phyloP scores from a whole-genome alignment of 192 early-diverging fungal species.

The Obelidium mucronatum region DNA sequence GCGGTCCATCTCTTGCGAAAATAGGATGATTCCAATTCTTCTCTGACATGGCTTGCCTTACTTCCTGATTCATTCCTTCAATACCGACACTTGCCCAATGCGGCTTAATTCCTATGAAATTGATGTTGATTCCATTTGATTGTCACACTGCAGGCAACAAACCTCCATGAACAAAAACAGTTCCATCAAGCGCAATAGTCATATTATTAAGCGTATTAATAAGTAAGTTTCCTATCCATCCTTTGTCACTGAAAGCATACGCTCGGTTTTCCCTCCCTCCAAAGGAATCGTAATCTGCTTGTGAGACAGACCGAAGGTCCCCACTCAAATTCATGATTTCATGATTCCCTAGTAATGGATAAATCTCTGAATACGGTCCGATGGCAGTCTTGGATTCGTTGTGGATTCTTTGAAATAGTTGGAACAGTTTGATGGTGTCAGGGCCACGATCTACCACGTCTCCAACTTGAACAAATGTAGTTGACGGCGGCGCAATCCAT shows the following conservation, averaged over 20 bases:
- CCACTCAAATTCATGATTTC: constrained; percentile 71
- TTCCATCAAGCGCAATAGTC: constrained; percentile 55
- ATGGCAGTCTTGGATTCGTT: constrained; percentile 62
- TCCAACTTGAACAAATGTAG: constrained; percentile 71
- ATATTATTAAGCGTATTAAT: constrained; percentile 37
- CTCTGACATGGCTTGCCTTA: constrained; percentile 38
- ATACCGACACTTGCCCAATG: constrained; percentile 51
- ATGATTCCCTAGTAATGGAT: constrained; percentile 58
- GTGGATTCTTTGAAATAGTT: constrained; percentile 61
- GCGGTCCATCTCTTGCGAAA: constrained; percentile 49
- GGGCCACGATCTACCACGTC: constrained; percentile 79
- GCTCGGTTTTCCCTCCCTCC: constrained; percentile 53
- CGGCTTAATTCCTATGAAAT: constrained; percentile 42
- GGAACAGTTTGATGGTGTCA: constrained; percentile 74
- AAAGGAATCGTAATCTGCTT: constrained; percentile 61
- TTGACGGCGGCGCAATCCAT: background rate
- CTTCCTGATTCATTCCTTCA: constrained; percentile 57
- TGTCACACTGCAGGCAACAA: background rate
- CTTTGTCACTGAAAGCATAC: constrained; percentile 54
- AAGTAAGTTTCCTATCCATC: constrained; percentile 58
- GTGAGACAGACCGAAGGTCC: constrained; percentile 65
- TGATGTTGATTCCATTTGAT: background rate
- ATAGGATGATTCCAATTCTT: constrained; percentile 32
- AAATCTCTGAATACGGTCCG: constrained; percentile 37
- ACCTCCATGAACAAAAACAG: constrained; percentile 68